Conservation (phyloP, 2,329 filamentous ascomycete genomes). For the Arthrobotrys pseudoclavata region DNA sequence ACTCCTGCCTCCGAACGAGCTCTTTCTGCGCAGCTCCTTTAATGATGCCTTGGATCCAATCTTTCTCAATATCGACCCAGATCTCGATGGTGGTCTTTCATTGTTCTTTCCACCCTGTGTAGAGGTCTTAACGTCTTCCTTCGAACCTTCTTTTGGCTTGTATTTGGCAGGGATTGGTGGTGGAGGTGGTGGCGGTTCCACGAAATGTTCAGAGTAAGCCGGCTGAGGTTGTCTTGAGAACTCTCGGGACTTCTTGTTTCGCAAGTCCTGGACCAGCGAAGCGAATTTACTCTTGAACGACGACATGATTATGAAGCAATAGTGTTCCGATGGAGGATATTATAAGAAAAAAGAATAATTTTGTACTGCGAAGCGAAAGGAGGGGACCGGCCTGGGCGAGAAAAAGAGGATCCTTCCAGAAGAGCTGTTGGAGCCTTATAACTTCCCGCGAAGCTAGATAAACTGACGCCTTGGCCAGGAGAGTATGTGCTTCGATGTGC, state of each 20-base stretch:
- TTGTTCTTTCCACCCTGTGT: slow-evolving; percentile 33
- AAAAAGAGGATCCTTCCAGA: slow-evolving; percentile 23
- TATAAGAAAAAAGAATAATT: slow-evolving; percentile 21
- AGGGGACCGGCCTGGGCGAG: slow-evolving; percentile 39
- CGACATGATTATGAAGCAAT: slow-evolving; percentile 36
- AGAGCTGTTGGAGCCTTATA: slow-evolving; percentile 31
- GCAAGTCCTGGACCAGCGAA: slow-evolving; percentile 57
- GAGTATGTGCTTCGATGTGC: slow-evolving; percentile 15
- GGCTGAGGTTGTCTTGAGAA: slow-evolving; percentile 56
- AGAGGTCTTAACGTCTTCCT: slow-evolving; percentile 33
- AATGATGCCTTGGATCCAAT: slow-evolving; percentile 53
- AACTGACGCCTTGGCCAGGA: slow-evolving; percentile 42
- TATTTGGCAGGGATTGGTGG: slow-evolving; percentile 45
- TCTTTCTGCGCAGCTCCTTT: slow-evolving; percentile 48
- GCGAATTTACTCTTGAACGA: slow-evolving; percentile 59
- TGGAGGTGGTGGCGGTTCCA: slow-evolving; percentile 45
- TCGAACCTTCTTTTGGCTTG: slow-evolving; percentile 29
- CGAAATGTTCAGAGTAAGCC: slow-evolving; percentile 53
- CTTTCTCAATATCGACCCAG: slow-evolving; percentile 51
- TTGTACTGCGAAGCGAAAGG: slow-evolving; percentile 44
- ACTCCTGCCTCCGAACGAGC: slow-evolving; percentile 53
- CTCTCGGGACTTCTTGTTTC: slow-evolving; percentile 56
- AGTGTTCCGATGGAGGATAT: slow-evolving; percentile 7
- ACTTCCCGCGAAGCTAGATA: slow-evolving; percentile 25
- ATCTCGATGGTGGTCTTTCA: slow-evolving; percentile 53